These are phyloP conservation scores for Eremomyces bilateralis DNA, from an alignment of 495 filamentous ascomycete species.

Conservation along the genomic window DNA sequence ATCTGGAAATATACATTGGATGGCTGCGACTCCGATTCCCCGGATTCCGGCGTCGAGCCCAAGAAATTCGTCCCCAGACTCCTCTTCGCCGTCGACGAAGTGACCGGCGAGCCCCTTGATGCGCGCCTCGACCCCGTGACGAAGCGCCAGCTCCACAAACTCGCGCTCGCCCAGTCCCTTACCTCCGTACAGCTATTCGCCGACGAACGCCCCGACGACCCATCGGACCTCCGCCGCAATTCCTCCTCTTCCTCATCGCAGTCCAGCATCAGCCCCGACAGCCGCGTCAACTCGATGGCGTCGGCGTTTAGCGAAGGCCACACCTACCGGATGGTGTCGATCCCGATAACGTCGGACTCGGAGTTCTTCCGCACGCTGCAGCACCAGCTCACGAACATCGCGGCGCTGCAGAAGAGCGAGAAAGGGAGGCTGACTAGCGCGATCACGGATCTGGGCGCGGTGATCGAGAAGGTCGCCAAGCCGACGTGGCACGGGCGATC, in stretches of 20 bases:
- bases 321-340: slow-evolving; percentile 26
- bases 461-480: slow-evolving; percentile 33
- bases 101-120: slow-evolving; percentile 30
- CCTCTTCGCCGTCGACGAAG: slow-evolving; percentile 30
- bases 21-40: too few species aligned
- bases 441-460: slow-evolving; percentile 31
- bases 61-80: slow-evolving; percentile 32
- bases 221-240: not conserved
- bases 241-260: not conserved
- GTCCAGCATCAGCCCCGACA: not conserved
- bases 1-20: too few species aligned
- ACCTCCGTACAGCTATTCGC: slow-evolving; percentile 9
- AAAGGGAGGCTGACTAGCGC: slow-evolving; percentile 28
- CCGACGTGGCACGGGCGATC: slow-evolving; percentile 18
- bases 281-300: not conserved
- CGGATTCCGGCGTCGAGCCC: not conserved
- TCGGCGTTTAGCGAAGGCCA: not conserved
- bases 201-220: slow-evolving; percentile 4
- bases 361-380: slow-evolving; percentile 48
- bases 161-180: slow-evolving; percentile 17
- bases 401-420: slow-evolving; percentile 34
- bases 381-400: slow-evolving; percentile 36
- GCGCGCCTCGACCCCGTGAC: slow-evolving; percentile 33
- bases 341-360: slow-evolving; percentile 41
- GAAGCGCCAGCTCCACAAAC: slow-evolving; percentile 26